A percentile compares a stretch with the other conserved stretches of the same genome.
phyloP scores from a whole-genome alignment of 1,139 yeast species.

The Blastobotrys buckinghamii region DNA sequence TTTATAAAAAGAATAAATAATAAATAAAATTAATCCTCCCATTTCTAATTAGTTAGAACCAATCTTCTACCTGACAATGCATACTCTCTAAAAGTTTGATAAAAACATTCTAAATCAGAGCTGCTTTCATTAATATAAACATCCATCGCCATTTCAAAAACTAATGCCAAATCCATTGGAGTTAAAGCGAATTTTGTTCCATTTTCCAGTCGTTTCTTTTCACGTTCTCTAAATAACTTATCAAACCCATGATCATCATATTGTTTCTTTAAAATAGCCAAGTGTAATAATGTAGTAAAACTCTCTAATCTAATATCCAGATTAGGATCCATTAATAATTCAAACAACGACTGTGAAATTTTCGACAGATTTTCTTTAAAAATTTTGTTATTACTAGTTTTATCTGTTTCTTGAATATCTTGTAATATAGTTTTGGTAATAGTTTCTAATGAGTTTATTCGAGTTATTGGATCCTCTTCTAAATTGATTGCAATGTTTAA shows the following conservation, averaged over 20 bases:
- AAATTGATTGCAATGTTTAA: background rate
- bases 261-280: background rate
- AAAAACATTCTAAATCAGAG: background rate
- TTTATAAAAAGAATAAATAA: background rate
- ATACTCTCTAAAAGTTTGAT: conserved; percentile 8
- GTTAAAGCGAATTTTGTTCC: background rate
- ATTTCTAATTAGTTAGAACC: background rate
- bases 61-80: background rate
- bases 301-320: conserved; percentile 2
- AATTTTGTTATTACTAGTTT: background rate
- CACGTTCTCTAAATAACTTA: background rate
- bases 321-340: background rate
- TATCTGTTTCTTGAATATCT: background rate
- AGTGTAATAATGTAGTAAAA: background rate
- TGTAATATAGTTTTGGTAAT: background rate
- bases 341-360: background rate
- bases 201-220: background rate
- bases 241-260: conserved; percentile 1
- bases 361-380: background rate
- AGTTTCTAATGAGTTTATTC: background rate
- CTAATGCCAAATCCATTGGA: conserved; percentile 1
- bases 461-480: background rate
- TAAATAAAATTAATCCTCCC: background rate
- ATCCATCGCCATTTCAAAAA: conserved; percentile 9
- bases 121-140: background rate